Evolutionary conservation across 768 basidiomycete genomes (phyloP).

Genomic region (Agaricus subrufescens): DNA sequence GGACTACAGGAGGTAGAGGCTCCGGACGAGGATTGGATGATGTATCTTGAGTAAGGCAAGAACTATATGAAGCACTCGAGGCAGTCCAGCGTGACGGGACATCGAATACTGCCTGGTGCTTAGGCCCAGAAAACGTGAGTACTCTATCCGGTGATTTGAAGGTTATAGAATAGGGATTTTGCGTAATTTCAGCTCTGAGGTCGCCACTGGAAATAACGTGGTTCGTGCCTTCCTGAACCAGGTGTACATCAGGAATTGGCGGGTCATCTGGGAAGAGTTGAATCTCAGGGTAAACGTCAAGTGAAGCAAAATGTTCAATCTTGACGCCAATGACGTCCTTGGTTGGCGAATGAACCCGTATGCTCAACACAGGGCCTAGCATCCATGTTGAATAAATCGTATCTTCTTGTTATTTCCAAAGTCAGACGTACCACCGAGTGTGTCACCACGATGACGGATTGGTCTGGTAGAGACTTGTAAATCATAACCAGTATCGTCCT

Average conservation of each 20-base stretch:
- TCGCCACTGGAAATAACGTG: slow-evolving; percentile 40
- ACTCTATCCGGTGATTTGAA: slow-evolving; percentile 48
- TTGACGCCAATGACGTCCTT: slow-evolving; percentile 53
- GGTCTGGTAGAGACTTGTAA: slow-evolving; percentile 58
- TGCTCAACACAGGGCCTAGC: slow-evolving; percentile 43
- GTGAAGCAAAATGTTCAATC: slow-evolving; percentile 48
- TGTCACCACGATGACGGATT: slow-evolving; percentile 60
- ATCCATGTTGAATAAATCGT: background rate
- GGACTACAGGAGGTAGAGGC: slow-evolving; percentile 33
- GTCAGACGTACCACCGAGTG: slow-evolving; percentile 42
- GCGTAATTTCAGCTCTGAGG: slow-evolving; percentile 49
- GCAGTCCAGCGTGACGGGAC: slow-evolving; percentile 52
- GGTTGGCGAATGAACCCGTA: slow-evolving; percentile 51
- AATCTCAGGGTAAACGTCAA: slow-evolving; percentile 41
- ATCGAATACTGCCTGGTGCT: slow-evolving; percentile 52
- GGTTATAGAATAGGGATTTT: slow-evolving; percentile 58
- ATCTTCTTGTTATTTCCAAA: background rate
- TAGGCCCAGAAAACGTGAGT: slow-evolving; percentile 46
- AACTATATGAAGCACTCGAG: slow-evolving; percentile 46
- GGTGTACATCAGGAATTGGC: slow-evolving; percentile 36
- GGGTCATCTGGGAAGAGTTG: slow-evolving; percentile 59
- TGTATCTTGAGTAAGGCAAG: slow-evolving; percentile 52
- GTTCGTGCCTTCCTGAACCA: slow-evolving; percentile 27
- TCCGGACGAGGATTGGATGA: slow-evolving; percentile 51
- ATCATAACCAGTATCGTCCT: slow-evolving; percentile 43